Evolutionary conservation across 208 protist species (phyloP), one percentile per base, ranked within the genome.

Genomic region (Wallacemonas sp.): DNA sequence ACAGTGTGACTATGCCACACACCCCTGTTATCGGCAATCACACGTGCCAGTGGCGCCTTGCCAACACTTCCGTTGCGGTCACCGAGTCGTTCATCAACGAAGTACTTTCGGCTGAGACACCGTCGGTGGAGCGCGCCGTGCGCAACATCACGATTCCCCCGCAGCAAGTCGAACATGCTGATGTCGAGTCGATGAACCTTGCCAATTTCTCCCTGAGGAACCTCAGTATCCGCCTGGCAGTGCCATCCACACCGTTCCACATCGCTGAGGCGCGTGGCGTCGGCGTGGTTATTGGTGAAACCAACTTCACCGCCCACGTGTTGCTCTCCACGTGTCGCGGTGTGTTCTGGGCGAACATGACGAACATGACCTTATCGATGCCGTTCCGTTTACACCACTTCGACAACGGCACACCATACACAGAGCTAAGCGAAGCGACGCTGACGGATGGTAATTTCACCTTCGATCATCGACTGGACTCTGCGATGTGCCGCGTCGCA

Each of bases 141-240:
- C 55, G 60, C 19, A 69, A 66, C 10, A 8, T 78, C 1, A 64
- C 58, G 0, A 46, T 93, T 44, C 81, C 87, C 0, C 21, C 55
- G 22, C 69, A 81, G n/a, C 32, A 65, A 19, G 50, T 79, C 1
- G 53, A 69, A 30, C 68, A 81, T 19, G 44, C 81, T 48, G 68
- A 72, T 30, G 63, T 90, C 34, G 81, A 76, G 36, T 5, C 29
- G 9, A 90, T 93, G 66, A 6, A 66, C 13, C 63, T 93, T 50
- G 55, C 37, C 17, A 26, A 73, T 34, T 79, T 93, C 37, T 38
- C 17, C 1, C 2, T 90, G 8, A 37, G 55, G 2, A 46, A 65
- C 1, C 27, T 83, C n/a, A 34, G 19, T 15, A 39, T 76, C 10
- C 30, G 45, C 15, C 52, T 83, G 1, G 67, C 55, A 1, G 59